Evolutionary conservation across 768 basidiomycete species (phyloP), one percentile per base, ranked within the genome.

Genomic region (Tricholoma hemisulphureum): DNA sequence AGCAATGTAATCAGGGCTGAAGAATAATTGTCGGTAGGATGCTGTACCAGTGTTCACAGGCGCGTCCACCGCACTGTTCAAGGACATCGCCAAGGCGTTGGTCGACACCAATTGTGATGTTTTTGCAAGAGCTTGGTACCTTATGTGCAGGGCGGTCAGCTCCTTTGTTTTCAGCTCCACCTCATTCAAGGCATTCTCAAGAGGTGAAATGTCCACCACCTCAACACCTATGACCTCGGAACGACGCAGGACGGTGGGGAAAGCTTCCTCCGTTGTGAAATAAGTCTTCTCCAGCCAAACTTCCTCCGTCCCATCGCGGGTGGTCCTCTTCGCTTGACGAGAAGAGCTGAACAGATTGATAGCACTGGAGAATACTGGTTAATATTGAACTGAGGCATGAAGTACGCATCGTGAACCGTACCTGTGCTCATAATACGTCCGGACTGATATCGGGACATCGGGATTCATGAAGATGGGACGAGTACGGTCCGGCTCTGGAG

Each of bases 361-460:
- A 23, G 87, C 89, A 69, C 95, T 95, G 34, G 16, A 24, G 29
- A 6, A 20, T 26, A 20, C 11, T 6, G 9, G 26, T 57, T 32
- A 49, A 35, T 23, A 59, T 48, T 4, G 23, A 28, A 21, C 31
- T 7, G 26, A 35, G 8, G 26, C 21, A 5, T 23, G 29, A 32
- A 16, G 21, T 11, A 26, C 29, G 18, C 7, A 13, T 32, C 21
- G 23, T 24, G 24, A 53, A 56, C 57, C 63, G 37, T 61, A 86
- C 93, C 89, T 90, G 64, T 93, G 87, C 65, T 95, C 91, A 64
- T 94, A 95, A 70, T 96, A 97, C 9, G 82, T 83, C 26, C 89
- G 84, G 56, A 97, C 87, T 21, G 88, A 80, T 7, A 85, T 70
- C 4, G 91, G 87, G 6, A 95, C 94, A 58, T 92, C 90, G 11